Percentiles rank a stretch among this genome's conserved stretches.
Evolutionary conservation across 2,329 filamentous ascomycete genomes (phyloP).

Genomic region (Neocucurbitaria cava): DNA sequence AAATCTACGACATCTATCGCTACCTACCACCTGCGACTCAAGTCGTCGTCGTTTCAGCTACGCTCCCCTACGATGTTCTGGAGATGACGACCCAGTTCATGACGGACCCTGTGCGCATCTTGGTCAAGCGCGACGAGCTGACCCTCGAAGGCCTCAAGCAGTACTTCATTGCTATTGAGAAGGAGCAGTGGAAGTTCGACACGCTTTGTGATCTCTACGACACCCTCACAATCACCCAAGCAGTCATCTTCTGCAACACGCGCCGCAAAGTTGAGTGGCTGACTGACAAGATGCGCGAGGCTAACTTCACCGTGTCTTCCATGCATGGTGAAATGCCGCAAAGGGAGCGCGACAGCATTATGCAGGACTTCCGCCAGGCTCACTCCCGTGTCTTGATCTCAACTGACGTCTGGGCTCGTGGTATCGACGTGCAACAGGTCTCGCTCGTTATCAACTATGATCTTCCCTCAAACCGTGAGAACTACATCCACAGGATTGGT

Average conservation of each 20-base stretch:
- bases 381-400: constrained; percentile 96
- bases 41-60: constrained; percentile 97
- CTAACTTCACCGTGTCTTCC: constrained; percentile 96
- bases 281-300: constrained; percentile 98
- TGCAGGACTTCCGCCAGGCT: constrained; percentile 98
- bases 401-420: constrained; percentile 96
- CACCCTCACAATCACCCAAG: constrained; percentile 96
- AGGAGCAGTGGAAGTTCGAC: constrained; percentile 99
- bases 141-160: constrained; percentile 97
- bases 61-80: constrained; percentile 94
- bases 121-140: constrained; percentile 98
- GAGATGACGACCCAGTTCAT: constrained; percentile 99
- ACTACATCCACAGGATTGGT: constrained; percentile 99
- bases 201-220: constrained; percentile 99
- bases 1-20: constrained; percentile 98
- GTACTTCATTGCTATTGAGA: constrained; percentile 99
- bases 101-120: constrained; percentile 94
- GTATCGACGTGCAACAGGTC: constrained; percentile 98
- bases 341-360: constrained; percentile 97
- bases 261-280: constrained; percentile 99
- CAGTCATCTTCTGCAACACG: constrained; percentile 99
- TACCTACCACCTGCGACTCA: constrained; percentile 96
- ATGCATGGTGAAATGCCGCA: constrained; percentile 99
- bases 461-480: constrained; percentile 96
- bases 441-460: constrained; percentile 99